Base-by-base conservation (phyloP, 2,329 filamentous ascomycete genomes). In the Trichophyton schoenleinii region DNA sequence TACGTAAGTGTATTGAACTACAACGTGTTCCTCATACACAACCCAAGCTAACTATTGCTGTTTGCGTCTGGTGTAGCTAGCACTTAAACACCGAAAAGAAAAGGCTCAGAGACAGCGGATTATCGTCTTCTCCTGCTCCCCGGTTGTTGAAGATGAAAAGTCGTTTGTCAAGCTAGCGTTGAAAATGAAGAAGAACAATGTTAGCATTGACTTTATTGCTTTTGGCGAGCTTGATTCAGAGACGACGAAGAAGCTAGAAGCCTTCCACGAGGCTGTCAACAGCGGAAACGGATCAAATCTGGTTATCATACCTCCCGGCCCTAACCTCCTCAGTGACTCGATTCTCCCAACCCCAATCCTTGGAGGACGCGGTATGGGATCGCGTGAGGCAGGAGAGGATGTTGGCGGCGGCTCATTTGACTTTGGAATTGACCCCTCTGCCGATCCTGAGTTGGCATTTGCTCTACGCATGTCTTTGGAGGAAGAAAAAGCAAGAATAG, bases 171-270 rank as follows among this genome's bases (percentile, higher is more conserved):
- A 89, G 71, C 82, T 99, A 34, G 91, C 94, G 52, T 95, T 94
- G 80, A 95, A 94, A 79, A 95, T 97, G 91, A 97, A 97, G 85
- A 99, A 99, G 83, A 88, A 87, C 75, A 92, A 89, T 71, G 89
- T 96, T 63, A 89, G 87, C 64, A 89, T 99, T 71, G 94, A 99
- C 75, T 92, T 99, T 70, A 83, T 99, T 64, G 85, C 92, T 55
- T 99, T 99, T 70, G 94, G 94, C 67, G 92, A 99, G 69, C 82
- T 96, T 60, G 89, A 94, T 67, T 89, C 91, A 68, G 89, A 95
- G 67, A 90, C 87, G 65, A 88, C 88, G 61, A 84, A 88, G 73
- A 97, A 97, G 79, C 84, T 99, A 60, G 86, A 90, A 71, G 87
- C 89, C 31, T 99, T 99, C 80, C 91, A 96, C 75, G 88, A 95